Base-by-base conservation (phyloP, 768 basidiomycete genomes). In the Boletellus emodensis region DNA sequence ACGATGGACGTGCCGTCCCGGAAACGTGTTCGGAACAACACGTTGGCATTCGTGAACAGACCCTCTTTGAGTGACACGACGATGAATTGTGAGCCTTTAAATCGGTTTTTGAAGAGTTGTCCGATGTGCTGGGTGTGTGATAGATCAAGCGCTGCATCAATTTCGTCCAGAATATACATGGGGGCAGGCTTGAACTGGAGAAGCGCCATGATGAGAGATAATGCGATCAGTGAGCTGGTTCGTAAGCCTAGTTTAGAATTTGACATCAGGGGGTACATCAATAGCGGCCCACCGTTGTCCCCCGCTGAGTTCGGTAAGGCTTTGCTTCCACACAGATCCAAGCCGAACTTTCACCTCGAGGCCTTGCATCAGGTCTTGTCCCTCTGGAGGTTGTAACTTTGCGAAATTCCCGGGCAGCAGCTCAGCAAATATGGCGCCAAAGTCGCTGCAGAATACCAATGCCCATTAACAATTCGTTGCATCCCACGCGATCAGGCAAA, bases 161-260 rank as follows among this genome's bases (percentile, higher is more conserved):
- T 95, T 71, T 99, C 96, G 71, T 99, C 96, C 9, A 99, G 81
- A 64, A 99, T 99, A 69, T 98, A 98, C 92, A 98, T 94, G 3
- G 94, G 95, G 14, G 95, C 94, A 8, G 95, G 94, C 64, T 97
- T 97, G 79, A 97, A 97, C 66, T 97, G 94, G n/a, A 98, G 83
- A 15, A 99, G 81, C 0, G 96, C 89, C 94, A 99, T 95, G 74
- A 98, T 98, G 35, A 99, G 78, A 12, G 95, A 98, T 1, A 99
- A 80, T 1, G 96, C 96, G 62, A 99, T 98, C 56, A 99, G 79
- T 0, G 96, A 99, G 57, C 94, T 98, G 59, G 20, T 37, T 43
- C 1, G 35, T 28, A 38, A n/a, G 41, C 40, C 15, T 9, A 2
- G 24, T 56, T 15, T 7, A 57, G 45, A 42, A 32, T 45, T 39